Evolutionary conservation across 805 yeast species (phyloP).

Genomic region (Candida xiaguanensis): DNA sequence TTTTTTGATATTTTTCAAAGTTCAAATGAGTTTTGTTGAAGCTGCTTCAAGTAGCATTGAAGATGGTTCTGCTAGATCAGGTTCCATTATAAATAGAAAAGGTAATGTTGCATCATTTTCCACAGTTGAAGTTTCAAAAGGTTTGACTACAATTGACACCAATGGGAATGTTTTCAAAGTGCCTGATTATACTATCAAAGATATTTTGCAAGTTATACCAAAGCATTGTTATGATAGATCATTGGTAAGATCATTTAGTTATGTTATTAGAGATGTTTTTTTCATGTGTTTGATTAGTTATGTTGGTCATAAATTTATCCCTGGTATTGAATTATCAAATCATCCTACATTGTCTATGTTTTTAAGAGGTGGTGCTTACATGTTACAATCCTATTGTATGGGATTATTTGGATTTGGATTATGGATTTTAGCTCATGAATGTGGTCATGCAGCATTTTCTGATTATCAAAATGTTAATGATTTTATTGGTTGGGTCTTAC

Average conservation of each 20-base stretch:
- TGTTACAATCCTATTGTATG: conserved; percentile 47
- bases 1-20: not conserved
- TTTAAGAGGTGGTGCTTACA: conserved; percentile 58
- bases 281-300: conserved; percentile 42
- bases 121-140: conserved; percentile 6
- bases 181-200: conserved; percentile 61
- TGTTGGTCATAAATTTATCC: conserved; percentile 45
- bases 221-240: conserved; percentile 58
- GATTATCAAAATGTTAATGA: conserved; percentile 53
- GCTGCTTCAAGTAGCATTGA: conserved; percentile 6
- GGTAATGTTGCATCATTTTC: conserved; percentile 14
- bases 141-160: conserved; percentile 44
- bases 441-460: conserved; percentile 62
- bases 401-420: conserved; percentile 55
- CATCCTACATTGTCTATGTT: conserved; percentile 34
- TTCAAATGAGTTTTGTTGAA: conserved; percentile 9
- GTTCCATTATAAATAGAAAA: conserved; percentile 6
- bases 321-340: conserved; percentile 26
- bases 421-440: conserved; percentile 63
- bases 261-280: conserved; percentile 50
- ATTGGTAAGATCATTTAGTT: conserved; percentile 44
- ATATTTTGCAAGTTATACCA: conserved; percentile 55
- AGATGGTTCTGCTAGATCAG: not conserved
- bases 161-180: conserved; percentile 53
- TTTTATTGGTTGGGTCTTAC: conserved; percentile 57